These are phyloP conservation scores for Penicillium bovifimosum DNA, from an alignment of 495 filamentous ascomycete species.

Conservation along the genomic window DNA sequence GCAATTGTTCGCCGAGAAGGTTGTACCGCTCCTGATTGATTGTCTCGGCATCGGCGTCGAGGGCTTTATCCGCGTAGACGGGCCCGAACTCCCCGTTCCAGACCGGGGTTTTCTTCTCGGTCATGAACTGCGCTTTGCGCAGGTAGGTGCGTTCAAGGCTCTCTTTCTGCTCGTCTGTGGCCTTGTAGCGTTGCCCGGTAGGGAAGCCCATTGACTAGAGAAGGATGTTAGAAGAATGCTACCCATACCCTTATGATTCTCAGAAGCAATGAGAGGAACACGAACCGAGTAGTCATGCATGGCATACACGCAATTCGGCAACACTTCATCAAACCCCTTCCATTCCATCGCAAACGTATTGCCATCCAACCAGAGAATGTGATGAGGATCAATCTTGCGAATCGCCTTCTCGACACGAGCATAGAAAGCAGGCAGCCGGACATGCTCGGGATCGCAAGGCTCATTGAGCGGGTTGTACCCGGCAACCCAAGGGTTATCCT, in stretches of 20 bases:
- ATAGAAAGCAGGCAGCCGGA: slow-evolving; percentile 52
- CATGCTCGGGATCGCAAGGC: slow-evolving; percentile 54
- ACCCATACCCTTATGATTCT: not conserved
- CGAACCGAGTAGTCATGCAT: slow-evolving; percentile 57
- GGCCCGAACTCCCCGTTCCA: slow-evolving; percentile 69
- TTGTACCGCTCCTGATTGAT: slow-evolving; percentile 50
- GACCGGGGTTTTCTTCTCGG: slow-evolving; percentile 44
- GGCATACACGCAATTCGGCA: slow-evolving; percentile 57
- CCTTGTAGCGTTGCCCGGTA: slow-evolving; percentile 45
- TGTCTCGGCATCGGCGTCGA: slow-evolving; percentile 31
- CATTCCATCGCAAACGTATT: slow-evolving; percentile 61
- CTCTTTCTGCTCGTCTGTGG: slow-evolving; percentile 46
- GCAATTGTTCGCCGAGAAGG: slow-evolving; percentile 51
- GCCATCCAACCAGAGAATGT: slow-evolving; percentile 60
- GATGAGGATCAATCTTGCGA: slow-evolving; percentile 52
- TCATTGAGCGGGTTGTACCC: slow-evolving; percentile 67
- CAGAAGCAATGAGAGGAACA: not conserved
- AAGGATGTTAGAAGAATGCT: not conserved
- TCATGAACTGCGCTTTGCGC: slow-evolving; percentile 57
- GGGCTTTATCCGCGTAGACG: slow-evolving; percentile 45
- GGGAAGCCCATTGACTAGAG: slow-evolving; percentile 50
- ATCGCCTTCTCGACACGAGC: slow-evolving; percentile 53
- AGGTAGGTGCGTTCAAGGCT: slow-evolving; percentile 43
- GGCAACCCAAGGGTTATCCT: slow-evolving; percentile 50
- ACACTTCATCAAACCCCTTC: slow-evolving; percentile 35